Conservation (phyloP, 2,329 filamentous ascomycete genomes). For the Catunica adiposa region DNA sequence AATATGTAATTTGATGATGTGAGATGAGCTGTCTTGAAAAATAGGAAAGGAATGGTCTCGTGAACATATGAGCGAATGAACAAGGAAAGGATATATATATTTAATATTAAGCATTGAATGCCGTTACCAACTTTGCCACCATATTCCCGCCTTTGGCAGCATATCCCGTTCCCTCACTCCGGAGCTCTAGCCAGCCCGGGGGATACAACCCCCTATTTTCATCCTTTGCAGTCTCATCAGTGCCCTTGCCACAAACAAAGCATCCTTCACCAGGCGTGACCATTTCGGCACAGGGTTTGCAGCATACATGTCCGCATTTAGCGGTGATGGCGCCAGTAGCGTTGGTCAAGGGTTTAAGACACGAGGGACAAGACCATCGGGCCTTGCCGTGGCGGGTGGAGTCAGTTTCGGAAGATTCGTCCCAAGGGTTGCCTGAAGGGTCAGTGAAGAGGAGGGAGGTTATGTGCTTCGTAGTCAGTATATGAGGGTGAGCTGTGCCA, state of each 20-base stretch:
- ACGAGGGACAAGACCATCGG: conserved; percentile 56
- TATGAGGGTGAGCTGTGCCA: conserved; percentile 46
- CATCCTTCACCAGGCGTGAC: conserved; percentile 41
- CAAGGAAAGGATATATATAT: no score
- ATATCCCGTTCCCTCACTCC: conserved; percentile 81
- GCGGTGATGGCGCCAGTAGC: conserved; percentile 66
- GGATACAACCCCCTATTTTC: conserved; percentile 25
- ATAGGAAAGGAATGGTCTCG: no score
- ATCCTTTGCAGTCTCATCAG: conserved; percentile 31
- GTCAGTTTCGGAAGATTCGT: neutral
- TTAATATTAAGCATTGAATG: conserved; percentile 55
- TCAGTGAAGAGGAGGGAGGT: conserved; percentile 63
- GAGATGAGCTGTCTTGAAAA: conserved; percentile 22
- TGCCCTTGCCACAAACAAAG: conserved; percentile 71
- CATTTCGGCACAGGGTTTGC: conserved; percentile 43
- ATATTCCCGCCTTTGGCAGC: conserved; percentile 71
- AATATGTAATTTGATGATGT: conserved; percentile 19
- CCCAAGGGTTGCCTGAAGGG: conserved; percentile 32
- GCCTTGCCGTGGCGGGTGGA: neutral
- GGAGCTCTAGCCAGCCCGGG: conserved; percentile 62
- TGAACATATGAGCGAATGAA: no score
- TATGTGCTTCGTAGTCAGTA: conserved; percentile 62
- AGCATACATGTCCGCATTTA: conserved; percentile 84
- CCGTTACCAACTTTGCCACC: conserved; percentile 62
- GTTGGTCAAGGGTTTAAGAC: conserved; percentile 69